Evolutionary conservation across 768 basidiomycete genomes (phyloP).

Genomic region (Hemileccinum impolitum): DNA sequence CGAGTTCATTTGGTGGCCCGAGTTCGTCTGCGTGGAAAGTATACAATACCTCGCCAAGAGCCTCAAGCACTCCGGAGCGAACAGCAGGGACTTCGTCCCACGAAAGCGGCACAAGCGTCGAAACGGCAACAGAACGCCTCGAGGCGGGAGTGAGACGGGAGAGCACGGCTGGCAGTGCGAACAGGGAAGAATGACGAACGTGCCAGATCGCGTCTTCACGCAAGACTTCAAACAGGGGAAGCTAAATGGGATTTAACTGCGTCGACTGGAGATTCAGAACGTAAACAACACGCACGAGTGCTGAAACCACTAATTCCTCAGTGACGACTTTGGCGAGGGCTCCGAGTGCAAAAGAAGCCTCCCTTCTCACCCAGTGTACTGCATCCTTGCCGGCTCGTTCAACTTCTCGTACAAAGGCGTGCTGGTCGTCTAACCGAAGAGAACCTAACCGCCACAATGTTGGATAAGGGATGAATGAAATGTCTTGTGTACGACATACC

Average conservation of each 20-base stretch:
- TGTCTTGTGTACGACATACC: constrained; percentile 42
- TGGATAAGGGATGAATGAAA: constrained; percentile 7
- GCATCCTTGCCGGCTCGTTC: constrained; percentile 62
- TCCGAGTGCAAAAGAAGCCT: constrained; percentile 86
- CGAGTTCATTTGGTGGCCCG: constrained; percentile 71
- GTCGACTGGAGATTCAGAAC: not conserved
- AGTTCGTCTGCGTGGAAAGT: constrained; percentile 62
- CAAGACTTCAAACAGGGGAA: constrained; percentile 74
- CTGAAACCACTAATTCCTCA: constrained; percentile 60
- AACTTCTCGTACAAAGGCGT: constrained; percentile 71
- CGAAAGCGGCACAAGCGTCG: constrained; percentile 60
- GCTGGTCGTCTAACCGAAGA: constrained; percentile 51
- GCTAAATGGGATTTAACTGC: constrained; percentile 40
- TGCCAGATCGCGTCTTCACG: constrained; percentile 70
- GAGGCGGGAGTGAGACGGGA: constrained; percentile 55
- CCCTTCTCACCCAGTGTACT: constrained; percentile 76
- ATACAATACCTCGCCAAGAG: constrained; percentile 85
- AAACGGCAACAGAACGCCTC: constrained; percentile 63
- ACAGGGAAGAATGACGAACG: constrained; percentile 84
- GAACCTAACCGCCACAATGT: constrained; percentile 39
- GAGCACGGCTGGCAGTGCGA: constrained; percentile 79
- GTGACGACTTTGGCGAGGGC: constrained; percentile 86
- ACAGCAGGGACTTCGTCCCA: constrained; percentile 64
- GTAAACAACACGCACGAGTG: constrained; percentile 48
- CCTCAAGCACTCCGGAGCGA: constrained; percentile 76